Conservation (phyloP, 2,329 filamentous ascomycete genomes). For the Calonectria hongkongensis region DNA sequence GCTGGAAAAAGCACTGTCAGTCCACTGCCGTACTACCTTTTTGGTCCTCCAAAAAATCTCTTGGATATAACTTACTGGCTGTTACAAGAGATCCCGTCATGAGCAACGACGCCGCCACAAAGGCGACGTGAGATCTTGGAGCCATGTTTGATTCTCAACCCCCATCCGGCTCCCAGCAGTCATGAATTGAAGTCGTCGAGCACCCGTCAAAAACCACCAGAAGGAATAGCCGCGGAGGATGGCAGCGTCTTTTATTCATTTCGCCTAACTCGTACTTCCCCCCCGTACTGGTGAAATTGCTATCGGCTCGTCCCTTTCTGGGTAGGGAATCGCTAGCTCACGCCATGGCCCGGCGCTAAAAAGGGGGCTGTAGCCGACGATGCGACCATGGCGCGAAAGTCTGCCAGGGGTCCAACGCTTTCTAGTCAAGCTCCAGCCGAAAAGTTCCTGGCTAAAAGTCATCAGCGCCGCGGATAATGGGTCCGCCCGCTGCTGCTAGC, state of each 20-base stretch:
- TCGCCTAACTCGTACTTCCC: slow-evolving; percentile 43
- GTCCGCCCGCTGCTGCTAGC: slow-evolving; percentile 6
- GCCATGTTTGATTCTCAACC: slow-evolving; percentile 50
- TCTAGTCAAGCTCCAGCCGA: slow-evolving; percentile 7
- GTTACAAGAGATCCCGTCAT: slow-evolving; percentile 46
- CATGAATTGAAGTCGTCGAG: slow-evolving; percentile 26
- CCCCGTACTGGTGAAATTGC: slow-evolving; percentile 34
- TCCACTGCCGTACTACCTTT: background rate
- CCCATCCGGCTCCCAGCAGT: slow-evolving; percentile 44
- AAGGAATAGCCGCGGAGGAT: slow-evolving; percentile 8
- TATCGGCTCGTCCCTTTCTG: slow-evolving; percentile 43
- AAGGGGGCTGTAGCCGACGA: slow-evolving; percentile 41
- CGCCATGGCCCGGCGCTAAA: slow-evolving; percentile 49
- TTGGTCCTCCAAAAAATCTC: background rate
- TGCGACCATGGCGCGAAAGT: slow-evolving; percentile 32
- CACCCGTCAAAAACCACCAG: slow-evolving; percentile 30
- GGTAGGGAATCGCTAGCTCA: slow-evolving; percentile 47
- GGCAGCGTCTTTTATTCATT: slow-evolving; percentile 53
- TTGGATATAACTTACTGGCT: slow-evolving; percentile 46
- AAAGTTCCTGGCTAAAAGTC: slow-evolving; percentile 22
- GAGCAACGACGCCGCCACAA: slow-evolving; percentile 52
- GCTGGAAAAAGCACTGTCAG: slow-evolving; percentile 37
- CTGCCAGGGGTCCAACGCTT: slow-evolving; percentile 23
- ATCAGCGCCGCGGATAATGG: slow-evolving; percentile 5
- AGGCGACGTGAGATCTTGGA: slow-evolving; percentile 50